phyloP scores from a whole-genome alignment of 805 yeast species.

The Myxozyma melibiosi region DNA sequence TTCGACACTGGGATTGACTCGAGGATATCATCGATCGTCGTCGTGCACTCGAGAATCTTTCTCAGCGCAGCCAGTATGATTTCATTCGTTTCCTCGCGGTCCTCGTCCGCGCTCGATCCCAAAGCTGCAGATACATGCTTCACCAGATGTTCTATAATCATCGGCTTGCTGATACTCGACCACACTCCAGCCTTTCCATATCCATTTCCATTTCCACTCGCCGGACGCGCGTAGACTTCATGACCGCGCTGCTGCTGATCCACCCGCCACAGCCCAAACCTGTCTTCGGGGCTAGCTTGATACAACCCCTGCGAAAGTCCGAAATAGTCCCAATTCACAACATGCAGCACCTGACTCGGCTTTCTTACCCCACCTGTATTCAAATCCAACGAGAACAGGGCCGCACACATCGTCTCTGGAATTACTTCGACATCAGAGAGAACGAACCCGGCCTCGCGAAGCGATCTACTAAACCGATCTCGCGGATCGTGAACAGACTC shows the following conservation, averaged over 20 bases:
- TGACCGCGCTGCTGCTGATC: too few species aligned
- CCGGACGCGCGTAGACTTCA: too few species aligned
- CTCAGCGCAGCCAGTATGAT: background rate
- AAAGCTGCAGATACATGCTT: background rate
- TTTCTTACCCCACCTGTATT: slow-evolving; percentile 18
- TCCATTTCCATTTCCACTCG: too few species aligned
- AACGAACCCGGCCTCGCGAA: slow-evolving; percentile 15
- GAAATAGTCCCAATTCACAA: slow-evolving; percentile 20
- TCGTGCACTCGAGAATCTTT: background rate
- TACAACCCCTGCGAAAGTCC: slow-evolving; percentile 14
- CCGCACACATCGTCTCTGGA: slow-evolving; percentile 27
- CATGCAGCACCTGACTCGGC: slow-evolving; percentile 12
- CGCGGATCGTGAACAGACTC: slow-evolving; percentile 4
- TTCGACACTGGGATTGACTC: slow-evolving; percentile 9
- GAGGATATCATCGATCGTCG: slow-evolving; percentile 10
- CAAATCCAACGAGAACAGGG: slow-evolving; percentile 17
- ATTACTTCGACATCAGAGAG: slow-evolving; percentile 13
- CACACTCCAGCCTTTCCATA: too few species aligned
- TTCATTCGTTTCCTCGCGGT: background rate
- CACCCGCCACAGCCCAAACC: slow-evolving; percentile 18
- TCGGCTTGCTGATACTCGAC: background rate
- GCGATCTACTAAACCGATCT: background rate
- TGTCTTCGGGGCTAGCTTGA: slow-evolving; percentile 22
- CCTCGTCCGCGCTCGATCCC: too few species aligned
- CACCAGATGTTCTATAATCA: background rate